These are phyloP conservation scores for Sarocladium oryzae DNA, from an alignment of 2,329 filamentous ascomycete species.

Conservation along the genomic window DNA sequence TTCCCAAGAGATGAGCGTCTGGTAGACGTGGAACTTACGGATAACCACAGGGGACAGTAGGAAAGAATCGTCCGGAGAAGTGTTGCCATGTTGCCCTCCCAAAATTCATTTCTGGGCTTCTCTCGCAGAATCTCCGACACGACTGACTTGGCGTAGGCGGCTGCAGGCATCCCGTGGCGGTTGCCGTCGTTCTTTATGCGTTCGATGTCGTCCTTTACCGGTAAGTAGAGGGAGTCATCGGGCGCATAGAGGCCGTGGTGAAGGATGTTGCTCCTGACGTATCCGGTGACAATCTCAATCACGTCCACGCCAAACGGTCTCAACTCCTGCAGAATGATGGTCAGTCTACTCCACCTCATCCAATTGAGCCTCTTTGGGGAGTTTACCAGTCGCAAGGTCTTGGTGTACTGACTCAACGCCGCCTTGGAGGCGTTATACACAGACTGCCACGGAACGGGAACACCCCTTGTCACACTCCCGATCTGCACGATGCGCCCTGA, in stretches of 20 bases:
- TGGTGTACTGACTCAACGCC: slow-evolving; percentile 13
- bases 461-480: slow-evolving; percentile 8
- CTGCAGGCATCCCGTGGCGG: slow-evolving; percentile 8
- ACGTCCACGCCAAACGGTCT: slow-evolving; percentile 12
- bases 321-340: slow-evolving; percentile 9
- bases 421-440: slow-evolving; percentile 15
- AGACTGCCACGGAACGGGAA: slow-evolving; percentile 11
- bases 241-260: slow-evolving; percentile 10
- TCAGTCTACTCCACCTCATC: no score
- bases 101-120: slow-evolving; percentile 9
- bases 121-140: slow-evolving; percentile 9
- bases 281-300: slow-evolving; percentile 13
- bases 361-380: no score
- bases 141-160: slow-evolving; percentile 9
- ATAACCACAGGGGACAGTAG: slow-evolving; percentile 9
- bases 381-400: slow-evolving; percentile 13
- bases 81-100: slow-evolving; percentile 8
- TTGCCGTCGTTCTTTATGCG: slow-evolving; percentile 10
- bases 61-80: slow-evolving; percentile 8
- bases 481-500: slow-evolving; percentile 13
- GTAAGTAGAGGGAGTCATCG: slow-evolving; percentile 10
- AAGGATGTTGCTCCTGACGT: slow-evolving; percentile 12
- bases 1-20: neutral
- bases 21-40: slow-evolving; percentile 11
- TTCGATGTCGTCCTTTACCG: slow-evolving; percentile 8